Conservation (phyloP, 805 yeast species). For the Candida morakotiae region DNA sequence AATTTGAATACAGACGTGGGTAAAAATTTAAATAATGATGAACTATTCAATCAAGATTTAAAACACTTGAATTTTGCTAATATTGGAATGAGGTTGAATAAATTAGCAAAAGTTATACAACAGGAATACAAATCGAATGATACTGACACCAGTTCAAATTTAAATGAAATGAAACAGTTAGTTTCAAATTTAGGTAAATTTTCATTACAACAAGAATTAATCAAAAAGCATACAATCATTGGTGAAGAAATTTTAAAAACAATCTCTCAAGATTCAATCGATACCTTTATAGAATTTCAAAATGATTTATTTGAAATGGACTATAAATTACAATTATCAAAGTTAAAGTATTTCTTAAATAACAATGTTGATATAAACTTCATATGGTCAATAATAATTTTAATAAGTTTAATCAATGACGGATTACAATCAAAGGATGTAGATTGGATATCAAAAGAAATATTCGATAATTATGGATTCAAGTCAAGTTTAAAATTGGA, state of each 20-base stretch:
- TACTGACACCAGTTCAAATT: too few relatives aligned
- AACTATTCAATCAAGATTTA: conserved; percentile 34
- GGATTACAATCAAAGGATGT: conserved; percentile 69
- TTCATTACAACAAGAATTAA: conserved; percentile 61
- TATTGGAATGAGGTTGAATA: conserved; percentile 70
- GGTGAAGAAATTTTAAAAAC: conserved; percentile 59
- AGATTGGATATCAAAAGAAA: conserved; percentile 48
- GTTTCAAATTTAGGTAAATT: conserved; percentile 67
- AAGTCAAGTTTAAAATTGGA: conserved; percentile 44
- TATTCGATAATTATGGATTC: conserved; percentile 65
- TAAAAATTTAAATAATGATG: conserved; percentile 9
- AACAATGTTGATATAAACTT: conserved; percentile 34
- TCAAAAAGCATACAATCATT: conserved; percentile 70
- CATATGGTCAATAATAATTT: conserved; percentile 49
- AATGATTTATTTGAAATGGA: conserved; percentile 59
- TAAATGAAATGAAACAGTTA: conserved; percentile 58
- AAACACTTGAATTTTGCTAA: conserved; percentile 72
- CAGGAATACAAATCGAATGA: conserved; percentile 41
- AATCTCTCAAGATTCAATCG: conserved; percentile 37
- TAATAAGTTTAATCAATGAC: conserved; percentile 59
- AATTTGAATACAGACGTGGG: conserved; percentile 10
- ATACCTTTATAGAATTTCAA: conserved; percentile 53
- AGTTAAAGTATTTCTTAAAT: conserved; percentile 35
- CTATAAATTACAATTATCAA: conserved; percentile 26
- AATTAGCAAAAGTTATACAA: conserved; percentile 68